Percentiles rank a stretch among this genome's conserved stretches.
phyloP scores from a whole-genome alignment of 2,329 filamentous ascomycete genomes.

The Trichoderma sp. region DNA sequence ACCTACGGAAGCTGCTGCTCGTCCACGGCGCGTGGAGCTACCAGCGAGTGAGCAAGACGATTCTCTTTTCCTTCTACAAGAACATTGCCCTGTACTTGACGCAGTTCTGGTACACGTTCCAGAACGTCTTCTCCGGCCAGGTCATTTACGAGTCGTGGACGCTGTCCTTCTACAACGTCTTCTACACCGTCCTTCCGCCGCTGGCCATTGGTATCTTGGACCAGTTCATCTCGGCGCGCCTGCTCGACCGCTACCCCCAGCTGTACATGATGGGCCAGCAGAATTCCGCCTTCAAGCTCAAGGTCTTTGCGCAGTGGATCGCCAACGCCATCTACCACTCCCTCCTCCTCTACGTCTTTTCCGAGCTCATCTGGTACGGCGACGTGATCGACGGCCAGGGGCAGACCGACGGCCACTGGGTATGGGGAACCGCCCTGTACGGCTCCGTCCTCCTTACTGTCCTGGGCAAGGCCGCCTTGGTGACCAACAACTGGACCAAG shows the following conservation, averaged over 20 bases:
- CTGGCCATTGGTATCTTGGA: conserved; percentile 95
- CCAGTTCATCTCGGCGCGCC: conserved; percentile 91
- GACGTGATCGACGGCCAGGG: conserved; percentile 81
- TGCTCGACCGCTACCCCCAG: conserved; percentile 94
- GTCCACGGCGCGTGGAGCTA: conserved; percentile 98
- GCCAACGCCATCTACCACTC: conserved; percentile 95
- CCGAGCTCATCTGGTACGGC: conserved; percentile 76
- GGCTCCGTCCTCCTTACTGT: conserved; percentile 92
- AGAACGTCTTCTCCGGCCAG: conserved; percentile 96
- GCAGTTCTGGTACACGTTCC: conserved; percentile 98
- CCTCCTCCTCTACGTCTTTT: conserved; percentile 84
- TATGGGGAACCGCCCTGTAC: conserved; percentile 95
- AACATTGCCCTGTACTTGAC: conserved; percentile 99
- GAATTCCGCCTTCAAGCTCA: conserved; percentile 89
- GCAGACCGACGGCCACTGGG: conserved; percentile 87
- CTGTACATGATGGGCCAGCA: conserved; percentile 91
- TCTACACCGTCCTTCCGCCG: conserved; percentile 92
- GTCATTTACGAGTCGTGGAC: conserved; percentile 99
- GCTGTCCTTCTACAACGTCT: conserved; percentile 98
- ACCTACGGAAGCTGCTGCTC: conserved; percentile 86
- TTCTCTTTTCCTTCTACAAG: conserved; percentile 99
- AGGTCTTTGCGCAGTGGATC: conserved; percentile 92
- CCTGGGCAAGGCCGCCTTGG: conserved; percentile 88
- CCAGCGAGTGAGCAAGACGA: conserved; percentile 93
- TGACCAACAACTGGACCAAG: conserved; percentile 98